Evolutionary conservation across 116 monocot genomes (phyloP).

Genomic region (Dioscorea cayenensis): DNA sequence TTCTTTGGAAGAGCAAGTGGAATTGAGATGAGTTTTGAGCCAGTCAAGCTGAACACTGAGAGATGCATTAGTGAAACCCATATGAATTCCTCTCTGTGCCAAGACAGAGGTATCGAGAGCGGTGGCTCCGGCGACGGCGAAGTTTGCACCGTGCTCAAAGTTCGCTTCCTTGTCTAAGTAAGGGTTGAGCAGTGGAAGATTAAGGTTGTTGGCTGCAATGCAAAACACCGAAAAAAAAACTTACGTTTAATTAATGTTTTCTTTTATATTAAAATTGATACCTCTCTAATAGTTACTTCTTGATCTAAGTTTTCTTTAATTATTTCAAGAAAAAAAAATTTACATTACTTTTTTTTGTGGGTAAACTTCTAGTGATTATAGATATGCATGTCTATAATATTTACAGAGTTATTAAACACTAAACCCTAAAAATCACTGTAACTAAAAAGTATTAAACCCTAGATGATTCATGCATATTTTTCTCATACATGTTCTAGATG

Average conservation of each 20-base stretch:
- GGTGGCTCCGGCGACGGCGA: conserved; percentile 63
- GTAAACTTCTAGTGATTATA: too few species aligned
- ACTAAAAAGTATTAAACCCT: too few species aligned
- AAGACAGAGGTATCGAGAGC: conserved; percentile 36
- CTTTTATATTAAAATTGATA: too few species aligned
- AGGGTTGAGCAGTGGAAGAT: conserved; percentile 31
- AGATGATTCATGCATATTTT: too few species aligned
- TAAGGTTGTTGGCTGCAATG: conserved; percentile 25
- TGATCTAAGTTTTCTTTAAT: too few species aligned
- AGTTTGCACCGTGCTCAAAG: conserved; percentile 48
- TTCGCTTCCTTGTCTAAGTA: conserved; percentile 28
- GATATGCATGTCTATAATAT: neutral
- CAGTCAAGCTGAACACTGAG: conserved; percentile 34
- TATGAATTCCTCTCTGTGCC: conserved; percentile 2
- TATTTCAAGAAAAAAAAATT: too few species aligned
- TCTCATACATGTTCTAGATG: too few species aligned
- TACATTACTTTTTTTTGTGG: too few species aligned
- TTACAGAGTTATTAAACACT: neutral
- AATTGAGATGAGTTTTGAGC: conserved; percentile 31
- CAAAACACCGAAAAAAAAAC: neutral
- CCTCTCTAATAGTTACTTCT: too few species aligned
- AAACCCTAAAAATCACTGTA: too few species aligned
- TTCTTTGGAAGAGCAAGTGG: conserved; percentile 19
- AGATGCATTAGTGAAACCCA: conserved; percentile 15
- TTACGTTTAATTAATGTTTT: neutral